Conservation (phyloP, 2,329 filamentous ascomycete genomes). For the Hypoxylon sp. region DNA sequence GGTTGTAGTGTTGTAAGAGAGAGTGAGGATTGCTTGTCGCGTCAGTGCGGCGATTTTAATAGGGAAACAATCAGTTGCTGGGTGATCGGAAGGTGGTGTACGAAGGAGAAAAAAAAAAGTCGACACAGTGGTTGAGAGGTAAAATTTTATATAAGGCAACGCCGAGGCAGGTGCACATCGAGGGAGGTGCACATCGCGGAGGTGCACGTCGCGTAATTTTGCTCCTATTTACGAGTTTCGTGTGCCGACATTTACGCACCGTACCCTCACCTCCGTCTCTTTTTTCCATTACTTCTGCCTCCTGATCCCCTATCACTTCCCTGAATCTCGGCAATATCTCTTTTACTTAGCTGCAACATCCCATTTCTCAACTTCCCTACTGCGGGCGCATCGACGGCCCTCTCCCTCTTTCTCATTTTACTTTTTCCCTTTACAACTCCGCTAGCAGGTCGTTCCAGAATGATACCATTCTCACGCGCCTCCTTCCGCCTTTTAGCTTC, state of each 20-base stretch:
- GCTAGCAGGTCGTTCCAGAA: conserved; percentile 75
- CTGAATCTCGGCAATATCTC: conserved; percentile 71
- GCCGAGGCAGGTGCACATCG: neutral
- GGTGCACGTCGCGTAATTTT: neutral
- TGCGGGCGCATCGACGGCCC: conserved; percentile 79
- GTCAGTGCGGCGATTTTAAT: neutral
- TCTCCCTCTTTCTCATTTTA: conserved; percentile 63
- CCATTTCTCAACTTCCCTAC: conserved; percentile 87
- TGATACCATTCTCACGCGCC: conserved; percentile 90
- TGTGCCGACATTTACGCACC: neutral
- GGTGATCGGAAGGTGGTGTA: neutral
- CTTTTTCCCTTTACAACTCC: conserved; percentile 52
- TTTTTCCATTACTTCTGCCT: conserved; percentile 43
- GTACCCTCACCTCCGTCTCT: conserved; percentile 48
- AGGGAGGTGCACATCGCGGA: neutral
- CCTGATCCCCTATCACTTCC: conserved; percentile 36
- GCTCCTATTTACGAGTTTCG: neutral
- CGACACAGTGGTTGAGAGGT: neutral
- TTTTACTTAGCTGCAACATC: conserved; percentile 78
- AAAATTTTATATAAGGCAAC: neutral
- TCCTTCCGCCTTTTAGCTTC: conserved; percentile 82
- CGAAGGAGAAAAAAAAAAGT: neutral
- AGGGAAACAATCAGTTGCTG: neutral
- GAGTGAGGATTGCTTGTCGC: neutral
- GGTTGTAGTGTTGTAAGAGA: neutral